Percentiles rank a stretch among this genome's conserved stretches.
Conservation (phyloP, 495 filamentous ascomycete genomes). For the Penicillium fimorum region DNA sequence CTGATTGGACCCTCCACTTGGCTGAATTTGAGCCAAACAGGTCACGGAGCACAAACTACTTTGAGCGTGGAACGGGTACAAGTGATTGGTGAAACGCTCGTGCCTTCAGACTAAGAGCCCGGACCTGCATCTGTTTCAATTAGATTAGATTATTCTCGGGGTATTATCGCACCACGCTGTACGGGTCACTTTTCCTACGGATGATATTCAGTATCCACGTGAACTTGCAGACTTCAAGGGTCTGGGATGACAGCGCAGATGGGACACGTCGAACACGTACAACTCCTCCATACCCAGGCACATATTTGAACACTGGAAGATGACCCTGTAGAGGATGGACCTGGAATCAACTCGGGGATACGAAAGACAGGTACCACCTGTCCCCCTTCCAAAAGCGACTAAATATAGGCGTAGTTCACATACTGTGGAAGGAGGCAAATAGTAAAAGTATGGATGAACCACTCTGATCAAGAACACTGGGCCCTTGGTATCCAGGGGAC, state of each 20-base stretch:
- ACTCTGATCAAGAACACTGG: slow-evolving; percentile 5
- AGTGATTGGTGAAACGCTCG: slow-evolving; percentile 17
- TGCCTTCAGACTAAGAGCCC: slow-evolving; percentile 19
- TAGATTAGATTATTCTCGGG: slow-evolving; percentile 9
- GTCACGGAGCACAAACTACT: slow-evolving; percentile 21
- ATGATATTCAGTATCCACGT: not conserved
- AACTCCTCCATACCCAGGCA: slow-evolving; percentile 20
- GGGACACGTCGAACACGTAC: slow-evolving; percentile 4
- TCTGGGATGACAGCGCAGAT: slow-evolving; percentile 4
- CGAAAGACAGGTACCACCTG: not conserved
- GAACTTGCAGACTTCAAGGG: not conserved
- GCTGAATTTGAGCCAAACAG: slow-evolving; percentile 16
- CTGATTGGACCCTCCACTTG: not conserved
- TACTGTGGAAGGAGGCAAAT: slow-evolving; percentile 10
- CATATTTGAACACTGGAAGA: not conserved
- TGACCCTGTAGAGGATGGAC: not conserved
- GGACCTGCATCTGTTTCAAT: slow-evolving; percentile 23
- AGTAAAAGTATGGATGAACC: slow-evolving; percentile 13
- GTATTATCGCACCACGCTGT: slow-evolving; percentile 7
- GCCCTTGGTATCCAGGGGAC: too few species aligned
- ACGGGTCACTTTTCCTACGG: not conserved
- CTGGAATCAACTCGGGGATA: not conserved
- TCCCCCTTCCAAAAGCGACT: not conserved
- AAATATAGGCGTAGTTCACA: not conserved
- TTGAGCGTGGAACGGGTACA: slow-evolving; percentile 10